Evolutionary conservation across 2,329 filamentous ascomycete species (phyloP).

Genomic region (Sclerotinia minor): DNA sequence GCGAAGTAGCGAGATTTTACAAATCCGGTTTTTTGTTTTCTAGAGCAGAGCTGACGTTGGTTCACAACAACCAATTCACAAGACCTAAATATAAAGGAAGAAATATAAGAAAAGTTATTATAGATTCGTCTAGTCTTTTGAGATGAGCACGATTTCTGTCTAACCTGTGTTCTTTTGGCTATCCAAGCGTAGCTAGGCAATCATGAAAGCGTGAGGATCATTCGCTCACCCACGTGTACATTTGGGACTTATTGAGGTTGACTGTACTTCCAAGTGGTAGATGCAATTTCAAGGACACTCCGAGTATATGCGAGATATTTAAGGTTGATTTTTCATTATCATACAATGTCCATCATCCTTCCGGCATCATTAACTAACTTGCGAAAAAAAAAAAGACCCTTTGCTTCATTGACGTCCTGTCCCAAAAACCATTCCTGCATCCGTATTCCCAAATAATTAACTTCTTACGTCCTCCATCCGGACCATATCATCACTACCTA

Average conservation of each 20-base stretch:
- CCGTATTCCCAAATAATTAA: neutral
- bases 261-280: neutral
- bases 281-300: neutral
- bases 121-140: neutral
- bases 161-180: too few relatives aligned
- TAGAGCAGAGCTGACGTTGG: conserved; percentile 4
- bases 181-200: too few relatives aligned
- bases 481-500: conserved; percentile 18
- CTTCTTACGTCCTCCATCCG: neutral
- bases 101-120: neutral
- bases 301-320: neutral
- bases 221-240: too few relatives aligned
- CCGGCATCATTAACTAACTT: conserved; percentile 17
- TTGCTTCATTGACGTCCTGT: neutral
- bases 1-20: neutral
- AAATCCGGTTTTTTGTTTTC: neutral
- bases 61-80: conserved; percentile 15
- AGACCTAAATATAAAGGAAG: neutral
- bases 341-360: conserved; percentile 8
- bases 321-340: conserved; percentile 16
- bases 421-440: conserved; percentile 9
- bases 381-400: neutral
- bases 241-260: too few relatives aligned
- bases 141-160: too few relatives aligned
- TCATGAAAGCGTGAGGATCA: too few relatives aligned